A percentile compares a stretch with the other conserved stretches of the same genome.
Conservation (phyloP, 192 early-diverging fungal species). For the Coemansia umbellata region DNA sequence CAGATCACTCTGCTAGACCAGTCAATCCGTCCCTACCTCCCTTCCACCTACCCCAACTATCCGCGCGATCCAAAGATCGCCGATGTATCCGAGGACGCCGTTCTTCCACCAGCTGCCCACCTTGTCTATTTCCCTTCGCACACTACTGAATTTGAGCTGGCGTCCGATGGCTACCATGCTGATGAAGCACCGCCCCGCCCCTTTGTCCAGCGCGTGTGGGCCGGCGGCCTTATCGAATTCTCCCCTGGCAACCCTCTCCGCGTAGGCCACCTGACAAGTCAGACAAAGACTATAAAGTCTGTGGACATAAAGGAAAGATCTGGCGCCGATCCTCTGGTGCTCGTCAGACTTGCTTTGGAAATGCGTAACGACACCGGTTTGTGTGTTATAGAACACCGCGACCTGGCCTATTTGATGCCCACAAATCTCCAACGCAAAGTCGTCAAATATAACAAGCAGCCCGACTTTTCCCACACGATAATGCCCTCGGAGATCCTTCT, state of each 20-base stretch:
- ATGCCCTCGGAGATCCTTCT: slow-evolving; percentile 66
- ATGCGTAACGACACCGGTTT: slow-evolving; percentile 59
- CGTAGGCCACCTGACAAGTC: slow-evolving; percentile 59
- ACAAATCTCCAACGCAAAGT: slow-evolving; percentile 21
- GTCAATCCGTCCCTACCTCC: slow-evolving; percentile 41
- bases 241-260: slow-evolving; percentile 56
- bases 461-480: slow-evolving; percentile 59
- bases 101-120: slow-evolving; percentile 71
- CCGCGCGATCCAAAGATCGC: slow-evolving; percentile 22
- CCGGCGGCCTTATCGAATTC: slow-evolving; percentile 68
- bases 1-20: slow-evolving; percentile 44
- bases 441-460: slow-evolving; percentile 44
- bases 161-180: slow-evolving; percentile 79
- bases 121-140: slow-evolving; percentile 77
- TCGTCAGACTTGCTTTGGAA: slow-evolving; percentile 66
- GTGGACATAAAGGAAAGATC: slow-evolving; percentile 54
- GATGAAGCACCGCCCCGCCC: slow-evolving; percentile 72
- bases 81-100: slow-evolving; percentile 33
- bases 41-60: slow-evolving; percentile 11
- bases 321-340: slow-evolving; percentile 56
- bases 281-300: slow-evolving; percentile 55
- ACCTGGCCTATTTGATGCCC: slow-evolving; percentile 62
- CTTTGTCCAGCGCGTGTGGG: slow-evolving; percentile 83
- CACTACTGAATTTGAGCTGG: slow-evolving; percentile 59
- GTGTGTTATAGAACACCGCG: slow-evolving; percentile 62